phyloP scores from a whole-genome alignment of 176 grass and related monocot species.

The Avena sativa region DNA sequence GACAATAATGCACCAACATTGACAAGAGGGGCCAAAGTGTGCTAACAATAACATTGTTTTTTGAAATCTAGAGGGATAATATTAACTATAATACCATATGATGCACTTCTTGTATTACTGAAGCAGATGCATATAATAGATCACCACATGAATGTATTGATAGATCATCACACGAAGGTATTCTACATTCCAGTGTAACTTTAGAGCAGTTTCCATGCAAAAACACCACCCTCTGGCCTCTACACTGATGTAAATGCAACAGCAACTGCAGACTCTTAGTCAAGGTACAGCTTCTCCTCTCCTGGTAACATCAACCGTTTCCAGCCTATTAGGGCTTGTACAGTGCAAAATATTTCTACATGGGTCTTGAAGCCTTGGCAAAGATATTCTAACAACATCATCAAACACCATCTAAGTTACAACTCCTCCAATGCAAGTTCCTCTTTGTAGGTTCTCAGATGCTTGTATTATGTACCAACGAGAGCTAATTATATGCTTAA shows the following conservation, averaged over 20 bases:
- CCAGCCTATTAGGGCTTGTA: neutral
- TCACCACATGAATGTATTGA: neutral
- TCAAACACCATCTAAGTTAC: slow-evolving; percentile 4
- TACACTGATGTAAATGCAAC: neutral
- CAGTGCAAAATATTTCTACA: neutral
- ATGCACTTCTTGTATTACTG: neutral
- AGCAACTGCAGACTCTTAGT: neutral
- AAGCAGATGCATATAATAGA: neutral
- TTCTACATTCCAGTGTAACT: neutral
- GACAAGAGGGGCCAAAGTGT: neutral
- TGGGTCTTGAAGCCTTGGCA: slow-evolving; percentile 6
- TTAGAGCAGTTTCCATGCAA: neutral
- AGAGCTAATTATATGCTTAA: slow-evolving; percentile 2
- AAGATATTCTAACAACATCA: neutral
- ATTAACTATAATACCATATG: neutral
- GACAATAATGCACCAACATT: neutral
- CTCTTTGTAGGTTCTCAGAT: neutral
- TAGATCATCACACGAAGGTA: slow-evolving; percentile 6
- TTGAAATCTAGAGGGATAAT: neutral
- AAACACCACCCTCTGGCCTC: neutral
- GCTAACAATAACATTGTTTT: neutral
- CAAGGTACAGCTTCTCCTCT: slow-evolving; percentile 10
- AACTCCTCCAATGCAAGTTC: neutral
- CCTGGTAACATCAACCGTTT: neutral
- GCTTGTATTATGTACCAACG: neutral